phyloP scores from a whole-genome alignment of 345 rosid species.

The Melastoma malabathricum region DNA sequence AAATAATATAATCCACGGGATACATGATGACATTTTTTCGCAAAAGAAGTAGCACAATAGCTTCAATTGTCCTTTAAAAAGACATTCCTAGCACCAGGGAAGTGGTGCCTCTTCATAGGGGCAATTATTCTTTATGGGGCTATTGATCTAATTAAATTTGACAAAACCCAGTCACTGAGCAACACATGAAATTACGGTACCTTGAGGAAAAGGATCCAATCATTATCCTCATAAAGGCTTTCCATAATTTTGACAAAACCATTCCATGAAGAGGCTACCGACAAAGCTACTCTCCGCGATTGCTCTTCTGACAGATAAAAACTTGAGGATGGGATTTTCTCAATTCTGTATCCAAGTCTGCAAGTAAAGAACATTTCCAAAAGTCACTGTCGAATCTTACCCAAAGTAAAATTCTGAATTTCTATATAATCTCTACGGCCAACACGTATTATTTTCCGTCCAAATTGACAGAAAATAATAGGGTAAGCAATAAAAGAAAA shows the following conservation, averaged over 20 bases:
- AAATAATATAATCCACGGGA: no score
- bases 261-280: slow-evolving; percentile 66
- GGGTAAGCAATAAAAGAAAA: no score
- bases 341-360: slow-evolving; percentile 69
- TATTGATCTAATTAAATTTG: not conserved
- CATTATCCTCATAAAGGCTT: slow-evolving; percentile 66
- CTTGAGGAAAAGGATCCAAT: slow-evolving; percentile 69
- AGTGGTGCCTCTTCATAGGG: no score
- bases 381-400: not conserved
- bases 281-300: slow-evolving; percentile 29
- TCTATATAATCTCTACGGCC: no score
- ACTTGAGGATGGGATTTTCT: slow-evolving; percentile 56
- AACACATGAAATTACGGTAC: slow-evolving; percentile 17
- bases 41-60: not conserved
- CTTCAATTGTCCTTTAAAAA: no score
- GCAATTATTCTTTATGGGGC: not conserved
- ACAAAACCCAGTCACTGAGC: not conserved
- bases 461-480: no score
- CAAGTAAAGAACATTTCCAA: slow-evolving; percentile 10
- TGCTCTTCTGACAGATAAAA: slow-evolving; percentile 54
- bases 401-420: no score
- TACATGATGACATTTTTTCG: no score
- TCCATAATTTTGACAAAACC: slow-evolving; percentile 29
- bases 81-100: no score
- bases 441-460: no score